Percentiles rank a stretch among this genome's conserved stretches.
phyloP scores from a whole-genome alignment of 1,284 basidiomycete species.

The Rugosomyces carneus region DNA sequence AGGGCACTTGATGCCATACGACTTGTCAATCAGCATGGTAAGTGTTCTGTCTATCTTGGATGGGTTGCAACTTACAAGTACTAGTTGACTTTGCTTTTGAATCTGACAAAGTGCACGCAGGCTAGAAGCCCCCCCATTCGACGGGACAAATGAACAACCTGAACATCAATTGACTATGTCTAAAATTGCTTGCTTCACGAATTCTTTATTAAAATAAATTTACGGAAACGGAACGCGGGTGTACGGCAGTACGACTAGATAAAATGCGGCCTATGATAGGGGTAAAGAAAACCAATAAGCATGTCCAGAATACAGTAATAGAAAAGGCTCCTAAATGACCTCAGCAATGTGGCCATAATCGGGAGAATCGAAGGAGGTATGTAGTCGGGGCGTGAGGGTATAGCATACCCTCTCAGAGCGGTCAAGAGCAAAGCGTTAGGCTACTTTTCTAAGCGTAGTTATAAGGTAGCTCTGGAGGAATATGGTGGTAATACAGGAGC shows the following conservation, averaged over 20 bases:
- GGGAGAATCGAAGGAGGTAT: conserved; percentile 10
- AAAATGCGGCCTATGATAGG: background rate
- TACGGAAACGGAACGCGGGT: background rate
- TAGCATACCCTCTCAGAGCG: conserved; percentile 10
- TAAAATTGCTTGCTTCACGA: too few species aligned
- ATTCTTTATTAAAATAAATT: background rate
- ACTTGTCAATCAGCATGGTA: too few species aligned
- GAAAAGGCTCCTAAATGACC: background rate
- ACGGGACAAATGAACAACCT: too few species aligned
- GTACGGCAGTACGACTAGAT: background rate
- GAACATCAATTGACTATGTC: too few species aligned
- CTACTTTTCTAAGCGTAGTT: conserved; percentile 18
- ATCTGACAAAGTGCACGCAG: too few species aligned
- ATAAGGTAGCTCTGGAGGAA: conserved; percentile 12
- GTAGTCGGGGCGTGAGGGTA: conserved; percentile 12
- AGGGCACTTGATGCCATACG: too few species aligned
- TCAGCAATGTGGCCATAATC: conserved; percentile 5
- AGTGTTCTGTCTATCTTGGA: too few species aligned
- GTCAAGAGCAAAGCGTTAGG: conserved; percentile 12
- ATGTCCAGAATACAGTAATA: conserved; percentile 3
- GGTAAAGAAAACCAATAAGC: conserved; percentile 7
- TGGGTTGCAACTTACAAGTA: too few species aligned
- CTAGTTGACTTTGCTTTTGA: too few species aligned
- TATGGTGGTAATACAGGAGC: conserved; percentile 16
- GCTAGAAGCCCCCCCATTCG: too few species aligned